Evolutionary conservation across 352 stramenopile species (phyloP).

Genomic region (Globisporangium sylvaticum): DNA sequence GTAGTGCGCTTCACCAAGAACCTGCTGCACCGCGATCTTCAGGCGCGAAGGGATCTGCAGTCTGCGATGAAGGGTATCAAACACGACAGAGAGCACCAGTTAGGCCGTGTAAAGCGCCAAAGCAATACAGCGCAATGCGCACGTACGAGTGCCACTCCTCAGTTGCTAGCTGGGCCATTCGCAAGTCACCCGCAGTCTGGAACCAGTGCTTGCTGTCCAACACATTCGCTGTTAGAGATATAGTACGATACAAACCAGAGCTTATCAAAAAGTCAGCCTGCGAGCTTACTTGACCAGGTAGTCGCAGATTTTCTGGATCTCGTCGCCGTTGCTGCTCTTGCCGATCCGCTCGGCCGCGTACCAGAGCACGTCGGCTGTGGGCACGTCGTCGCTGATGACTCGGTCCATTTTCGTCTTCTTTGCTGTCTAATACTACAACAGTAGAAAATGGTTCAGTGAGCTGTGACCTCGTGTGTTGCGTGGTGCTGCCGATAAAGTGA

Average conservation of each 20-base stretch:
- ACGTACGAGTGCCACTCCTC: slow-evolving; percentile 52
- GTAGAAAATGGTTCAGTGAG: background rate
- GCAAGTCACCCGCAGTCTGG: slow-evolving; percentile 53
- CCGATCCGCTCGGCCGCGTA: slow-evolving; percentile 50
- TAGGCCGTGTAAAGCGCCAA: background rate
- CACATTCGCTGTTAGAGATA: no score
- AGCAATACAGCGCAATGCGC: background rate
- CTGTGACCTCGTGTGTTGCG: background rate
- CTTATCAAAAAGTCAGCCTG: background rate
- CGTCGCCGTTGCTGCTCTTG: slow-evolving; percentile 37
- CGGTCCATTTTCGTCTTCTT: slow-evolving; percentile 5
- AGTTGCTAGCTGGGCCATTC: slow-evolving; percentile 30
- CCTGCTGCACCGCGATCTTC: slow-evolving; percentile 64
- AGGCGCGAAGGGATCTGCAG: slow-evolving; percentile 48
- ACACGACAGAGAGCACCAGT: background rate
- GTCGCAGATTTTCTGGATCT: slow-evolving; percentile 54
- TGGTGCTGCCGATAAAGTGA: background rate
- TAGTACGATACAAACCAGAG: no score
- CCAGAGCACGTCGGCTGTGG: slow-evolving; percentile 45
- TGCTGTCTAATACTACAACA: background rate
- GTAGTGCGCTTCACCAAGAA: slow-evolving; percentile 35
- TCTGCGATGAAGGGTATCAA: slow-evolving; percentile 13
- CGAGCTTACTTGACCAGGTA: slow-evolving; percentile 51
- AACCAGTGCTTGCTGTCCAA: slow-evolving; percentile 70
- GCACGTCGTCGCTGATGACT: slow-evolving; percentile 23